Base-by-base conservation (phyloP, 2,329 filamentous ascomycete species). In the Xylariaceae sp. region DNA sequence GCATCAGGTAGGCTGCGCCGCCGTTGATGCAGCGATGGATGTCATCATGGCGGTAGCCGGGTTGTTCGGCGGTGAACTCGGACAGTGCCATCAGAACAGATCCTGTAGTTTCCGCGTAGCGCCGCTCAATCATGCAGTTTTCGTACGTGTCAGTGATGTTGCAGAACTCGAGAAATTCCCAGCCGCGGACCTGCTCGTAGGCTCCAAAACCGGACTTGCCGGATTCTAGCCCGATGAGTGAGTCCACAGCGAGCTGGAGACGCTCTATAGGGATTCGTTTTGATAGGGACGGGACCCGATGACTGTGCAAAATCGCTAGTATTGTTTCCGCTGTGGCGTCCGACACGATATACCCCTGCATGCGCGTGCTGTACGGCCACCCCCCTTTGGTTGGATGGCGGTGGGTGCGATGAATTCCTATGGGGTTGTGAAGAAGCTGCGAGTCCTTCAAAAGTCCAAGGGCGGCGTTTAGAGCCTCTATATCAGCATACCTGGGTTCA, bases 91-190 rank as follows among this genome's bases (percentile, higher is more conserved):
- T 50, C 29, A 44, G 20, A 4, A 44, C 48, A 18, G 48, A 42
- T 4, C 39, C 39, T 2, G 48, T 50, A 30, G 20, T 35, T 29
- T 50, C 48, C 4, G 48, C 20, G 16, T 50, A 50, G 18, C 27
- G 40, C 15, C 30, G 27, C 16, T 50, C 40, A 1, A 35, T 37
- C 48, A 50, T 50, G 8, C 27, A 33, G 18, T 44, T 32, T 21
- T 50, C 48, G n/a, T 44, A 51, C 9, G 32, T 30, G n/a, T 51
- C 48, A 8, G 48, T 51, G 24, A 51, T 51, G 32, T 51, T 45
- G 24, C 21, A 43, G n/a, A 45, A 15, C 20, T 51, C 48, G 4
- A 51, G 18, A 7, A 45, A 11, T 13, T 44, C 40, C 23, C 29
- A 36, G 20, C 39, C 48, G 7, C 48, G 40, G 15, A 51, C 40